phyloP scores from a whole-genome alignment of 306 rosid species.

The Spatholobus suberectus region DNA sequence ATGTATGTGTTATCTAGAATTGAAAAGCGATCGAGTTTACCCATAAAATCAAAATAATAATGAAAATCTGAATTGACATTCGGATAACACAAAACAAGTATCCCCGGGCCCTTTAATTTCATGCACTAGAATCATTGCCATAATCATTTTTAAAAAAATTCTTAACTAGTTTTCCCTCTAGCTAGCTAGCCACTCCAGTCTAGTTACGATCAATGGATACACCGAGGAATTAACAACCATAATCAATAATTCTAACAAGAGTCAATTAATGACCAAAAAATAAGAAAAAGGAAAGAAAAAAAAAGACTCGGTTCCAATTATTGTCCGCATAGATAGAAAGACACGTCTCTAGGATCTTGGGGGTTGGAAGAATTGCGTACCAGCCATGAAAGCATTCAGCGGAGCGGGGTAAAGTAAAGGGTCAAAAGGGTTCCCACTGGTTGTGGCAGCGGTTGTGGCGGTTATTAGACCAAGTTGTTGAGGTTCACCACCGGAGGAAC shows the following conservation, averaged over 20 bases:
- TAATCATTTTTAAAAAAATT: constrained; percentile 23
- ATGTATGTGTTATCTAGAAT: constrained; percentile 29
- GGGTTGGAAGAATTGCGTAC: constrained; percentile 95
- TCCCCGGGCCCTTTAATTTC: constrained; percentile 44
- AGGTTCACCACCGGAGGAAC: constrained; percentile 59
- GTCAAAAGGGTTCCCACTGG: constrained; percentile 56
- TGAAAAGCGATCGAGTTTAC: constrained; percentile 30
- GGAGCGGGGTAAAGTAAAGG: constrained; percentile 82
- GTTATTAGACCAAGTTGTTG: constrained; percentile 63
- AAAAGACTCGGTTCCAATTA: constrained; percentile 11
- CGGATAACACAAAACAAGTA: constrained; percentile 45
- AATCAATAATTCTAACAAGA: constrained; percentile 35
- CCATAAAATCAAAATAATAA: constrained; percentile 42
- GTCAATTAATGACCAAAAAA: constrained; percentile 8
- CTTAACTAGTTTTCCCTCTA: constrained; percentile 41
- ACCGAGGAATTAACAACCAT: constrained; percentile 35
- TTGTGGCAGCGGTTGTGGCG: constrained; percentile 36
- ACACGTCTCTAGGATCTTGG: constrained; percentile 67
- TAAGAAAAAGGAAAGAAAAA: background rate
- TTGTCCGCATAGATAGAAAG: constrained; percentile 5
- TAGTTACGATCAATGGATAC: constrained; percentile 41
- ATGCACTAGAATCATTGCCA: constrained; percentile 40
- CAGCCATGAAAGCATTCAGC: constrained; percentile 88
- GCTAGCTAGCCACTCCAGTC: constrained; percentile 41
- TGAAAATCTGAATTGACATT: constrained; percentile 58